Evolutionary conservation across 2,329 filamentous ascomycete species (phyloP).

Genomic region (Diplodia sapinea): DNA sequence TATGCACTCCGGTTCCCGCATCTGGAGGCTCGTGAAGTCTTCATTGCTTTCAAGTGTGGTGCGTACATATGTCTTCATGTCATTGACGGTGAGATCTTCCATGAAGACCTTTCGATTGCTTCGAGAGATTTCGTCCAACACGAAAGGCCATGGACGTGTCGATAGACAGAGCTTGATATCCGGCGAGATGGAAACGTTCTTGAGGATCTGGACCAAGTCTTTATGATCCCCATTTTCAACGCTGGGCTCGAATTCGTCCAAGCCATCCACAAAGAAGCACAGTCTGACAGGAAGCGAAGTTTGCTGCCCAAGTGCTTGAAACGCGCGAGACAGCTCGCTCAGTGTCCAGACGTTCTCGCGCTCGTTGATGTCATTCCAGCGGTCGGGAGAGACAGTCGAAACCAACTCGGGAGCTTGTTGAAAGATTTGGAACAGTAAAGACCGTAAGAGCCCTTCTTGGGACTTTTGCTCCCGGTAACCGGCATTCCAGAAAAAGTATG

Average conservation of each 20-base stretch:
- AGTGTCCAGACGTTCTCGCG: not conserved
- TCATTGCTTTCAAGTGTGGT: not conserved
- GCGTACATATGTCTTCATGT: not conserved
- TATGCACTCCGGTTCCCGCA: not conserved
- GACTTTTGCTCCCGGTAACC: not conserved
- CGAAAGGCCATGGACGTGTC: not conserved
- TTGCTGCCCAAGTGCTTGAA: not conserved
- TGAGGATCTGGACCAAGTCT: not conserved
- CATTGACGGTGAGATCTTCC: not conserved
- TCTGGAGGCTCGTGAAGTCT: not conserved
- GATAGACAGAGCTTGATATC: not conserved
- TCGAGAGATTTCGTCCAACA: not conserved
- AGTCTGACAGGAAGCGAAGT: not conserved
- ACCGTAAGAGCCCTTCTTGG: not conserved
- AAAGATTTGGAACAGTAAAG: not conserved
- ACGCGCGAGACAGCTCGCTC: not conserved
- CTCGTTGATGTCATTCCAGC: not conserved
- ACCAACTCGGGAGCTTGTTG: not conserved
- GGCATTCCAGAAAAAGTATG: not conserved
- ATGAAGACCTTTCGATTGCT: not conserved
- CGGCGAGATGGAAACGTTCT: not conserved
- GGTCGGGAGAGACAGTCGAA: not conserved
- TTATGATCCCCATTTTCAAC: not conserved
- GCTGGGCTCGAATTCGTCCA: not conserved
- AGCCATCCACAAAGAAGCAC: not conserved